phyloP scores from a whole-genome alignment of 2,329 filamentous ascomycete genomes.

The Epicoccum nigrum region DNA sequence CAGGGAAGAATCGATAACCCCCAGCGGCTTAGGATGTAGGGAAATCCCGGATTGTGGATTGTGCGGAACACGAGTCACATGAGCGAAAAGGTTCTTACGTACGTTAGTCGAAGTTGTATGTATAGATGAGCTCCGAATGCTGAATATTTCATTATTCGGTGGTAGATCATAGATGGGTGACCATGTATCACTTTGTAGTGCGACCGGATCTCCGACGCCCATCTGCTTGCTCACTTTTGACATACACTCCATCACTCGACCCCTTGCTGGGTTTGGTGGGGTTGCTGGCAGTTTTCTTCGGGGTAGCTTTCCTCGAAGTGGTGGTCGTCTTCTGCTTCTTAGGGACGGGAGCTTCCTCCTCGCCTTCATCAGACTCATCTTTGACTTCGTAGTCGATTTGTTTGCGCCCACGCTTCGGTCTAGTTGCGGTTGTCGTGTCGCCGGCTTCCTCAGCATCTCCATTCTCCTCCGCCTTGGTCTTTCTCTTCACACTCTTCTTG shows the following conservation, averaged over 20 bases:
- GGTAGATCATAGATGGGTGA: not conserved
- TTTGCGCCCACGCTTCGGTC: conserved; percentile 31
- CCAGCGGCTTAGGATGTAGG: no score
- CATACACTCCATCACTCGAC: conserved; percentile 1
- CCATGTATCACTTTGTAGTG: conserved; percentile 17
- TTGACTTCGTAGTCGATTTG: conserved; percentile 26
- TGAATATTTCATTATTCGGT: no score
- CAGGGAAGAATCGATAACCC: no score
- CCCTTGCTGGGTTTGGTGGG: conserved; percentile 22
- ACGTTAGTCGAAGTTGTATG: no score
- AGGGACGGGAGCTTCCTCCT: conserved; percentile 22
- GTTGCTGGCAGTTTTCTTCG: conserved; percentile 14
- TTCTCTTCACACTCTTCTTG: conserved; percentile 47
- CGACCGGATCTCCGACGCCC: conserved; percentile 35
- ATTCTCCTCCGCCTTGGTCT: conserved; percentile 19
- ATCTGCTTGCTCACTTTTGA: conserved; percentile 22
- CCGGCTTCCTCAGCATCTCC: conserved; percentile 16
- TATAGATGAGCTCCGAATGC: no score
- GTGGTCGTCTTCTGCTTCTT: conserved; percentile 36
- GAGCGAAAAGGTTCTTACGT: no score
- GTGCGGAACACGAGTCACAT: no score
- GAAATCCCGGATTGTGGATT: no score
- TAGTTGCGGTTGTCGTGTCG: not conserved
- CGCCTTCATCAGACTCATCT: conserved; percentile 34
- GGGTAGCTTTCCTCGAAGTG: not conserved